These are phyloP conservation scores for Aspergillus sp. DNA, from an alignment of 2,329 filamentous ascomycete genomes.

Conservation along the genomic window DNA sequence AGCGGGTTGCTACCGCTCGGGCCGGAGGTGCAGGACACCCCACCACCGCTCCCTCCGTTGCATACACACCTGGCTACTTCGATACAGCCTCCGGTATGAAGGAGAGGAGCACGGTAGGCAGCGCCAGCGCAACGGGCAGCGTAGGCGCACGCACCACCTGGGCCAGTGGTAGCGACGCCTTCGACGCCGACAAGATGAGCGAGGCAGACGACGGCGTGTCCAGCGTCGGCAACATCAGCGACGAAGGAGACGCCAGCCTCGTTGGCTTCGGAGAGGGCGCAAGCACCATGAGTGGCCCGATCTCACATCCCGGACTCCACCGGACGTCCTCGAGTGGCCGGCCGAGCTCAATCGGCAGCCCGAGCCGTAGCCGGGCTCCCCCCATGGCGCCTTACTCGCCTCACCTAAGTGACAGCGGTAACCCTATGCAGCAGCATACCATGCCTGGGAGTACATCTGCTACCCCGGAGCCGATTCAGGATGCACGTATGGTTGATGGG, in stretches of 20 bases:
- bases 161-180: slow-evolving; percentile 64
- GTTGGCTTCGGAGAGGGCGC: slow-evolving; percentile 94
- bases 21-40: slow-evolving; percentile 39
- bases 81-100: slow-evolving; percentile 72
- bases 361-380: slow-evolving; percentile 35
- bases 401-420: slow-evolving; percentile 29
- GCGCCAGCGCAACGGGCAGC: slow-evolving; percentile 78
- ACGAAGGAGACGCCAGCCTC: slow-evolving; percentile 78
- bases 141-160: slow-evolving; percentile 67
- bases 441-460: slow-evolving; percentile 31
- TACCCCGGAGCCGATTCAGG: slow-evolving; percentile 45
- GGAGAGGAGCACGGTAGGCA: slow-evolving; percentile 86
- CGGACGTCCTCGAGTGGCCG: slow-evolving; percentile 35
- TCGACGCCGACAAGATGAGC: slow-evolving; percentile 55
- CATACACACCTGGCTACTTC: slow-evolving; percentile 69
- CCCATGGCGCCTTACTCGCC: slow-evolving; percentile 27
- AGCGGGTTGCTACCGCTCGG: slow-evolving; percentile 77
- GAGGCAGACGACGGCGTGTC: slow-evolving; percentile 66
- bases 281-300: slow-evolving; percentile 78
- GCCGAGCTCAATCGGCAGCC: slow-evolving; percentile 43
- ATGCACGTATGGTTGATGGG: slow-evolving; percentile 67
- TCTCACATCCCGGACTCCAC: slow-evolving; percentile 57
- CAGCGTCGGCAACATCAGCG: slow-evolving; percentile 76
- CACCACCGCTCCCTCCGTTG: slow-evolving; percentile 33
- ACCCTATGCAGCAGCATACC: slow-evolving; percentile 37